These are phyloP conservation scores for Spizellomyces sp. DNA, from an alignment of 192 early-diverging fungal species.

Conservation along the genomic window DNA sequence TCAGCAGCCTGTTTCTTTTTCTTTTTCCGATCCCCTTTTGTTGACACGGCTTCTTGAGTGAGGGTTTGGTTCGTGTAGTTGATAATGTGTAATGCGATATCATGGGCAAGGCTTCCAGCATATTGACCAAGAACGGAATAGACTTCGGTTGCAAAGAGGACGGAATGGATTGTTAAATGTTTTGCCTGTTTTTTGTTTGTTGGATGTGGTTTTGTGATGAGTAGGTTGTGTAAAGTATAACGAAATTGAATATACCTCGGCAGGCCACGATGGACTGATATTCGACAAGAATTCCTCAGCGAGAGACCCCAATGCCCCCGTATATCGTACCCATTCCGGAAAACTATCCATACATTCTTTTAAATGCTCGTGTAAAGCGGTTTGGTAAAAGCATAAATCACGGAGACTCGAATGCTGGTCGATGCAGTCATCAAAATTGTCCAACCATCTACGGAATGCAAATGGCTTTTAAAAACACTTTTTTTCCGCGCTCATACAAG, in stretches of 20 bases:
- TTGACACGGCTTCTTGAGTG: slow-evolving; percentile 15
- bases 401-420: slow-evolving; percentile 10
- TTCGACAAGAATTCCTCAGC: slow-evolving; percentile 37
- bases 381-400: slow-evolving; percentile 35
- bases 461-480: background rate
- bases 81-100: slow-evolving; percentile 24
- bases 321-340: slow-evolving; percentile 22
- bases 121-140: slow-evolving; percentile 38
- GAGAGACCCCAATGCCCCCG: slow-evolving; percentile 25
- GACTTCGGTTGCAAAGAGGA: slow-evolving; percentile 40
- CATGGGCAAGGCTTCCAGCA: slow-evolving; percentile 30
- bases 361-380: slow-evolving; percentile 32
- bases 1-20: slow-evolving; percentile 21
- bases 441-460: slow-evolving; percentile 26
- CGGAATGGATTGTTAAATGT: slow-evolving; percentile 26
- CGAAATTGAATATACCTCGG: slow-evolving; percentile 23
- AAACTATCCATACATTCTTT: slow-evolving; percentile 29
- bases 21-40: slow-evolving; percentile 11
- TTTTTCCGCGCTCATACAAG: background rate
- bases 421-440: slow-evolving; percentile 23
- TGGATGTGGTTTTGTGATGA: background rate
- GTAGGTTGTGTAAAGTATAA: background rate
- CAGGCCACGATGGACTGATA: slow-evolving; percentile 26
- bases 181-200: slow-evolving; percentile 3
- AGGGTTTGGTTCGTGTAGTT: slow-evolving; percentile 11